Percentiles rank a stretch among this genome's conserved stretches.
These are phyloP conservation scores for Diaporthe aspalathi DNA, from an alignment of 2,329 filamentous ascomycete genomes.

Conservation along the genomic window DNA sequence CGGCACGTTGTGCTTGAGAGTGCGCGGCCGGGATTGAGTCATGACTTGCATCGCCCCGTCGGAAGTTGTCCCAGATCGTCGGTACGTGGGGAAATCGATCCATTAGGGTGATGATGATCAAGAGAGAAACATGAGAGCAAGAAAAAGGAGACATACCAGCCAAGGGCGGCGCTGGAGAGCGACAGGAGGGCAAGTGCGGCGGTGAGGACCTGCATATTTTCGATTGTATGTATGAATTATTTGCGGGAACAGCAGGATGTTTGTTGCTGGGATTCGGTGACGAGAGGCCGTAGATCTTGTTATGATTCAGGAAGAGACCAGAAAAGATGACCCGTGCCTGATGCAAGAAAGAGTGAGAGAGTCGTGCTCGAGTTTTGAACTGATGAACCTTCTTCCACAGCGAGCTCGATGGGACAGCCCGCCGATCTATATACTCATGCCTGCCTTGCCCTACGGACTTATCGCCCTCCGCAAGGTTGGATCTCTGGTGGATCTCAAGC, in stretches of 20 bases:
- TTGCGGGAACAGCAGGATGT: not conserved
- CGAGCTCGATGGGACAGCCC: not conserved
- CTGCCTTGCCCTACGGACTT: not conserved
- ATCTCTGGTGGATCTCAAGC: not conserved
- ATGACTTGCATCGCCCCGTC: slow-evolving; percentile 11
- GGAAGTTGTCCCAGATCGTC: not conserved
- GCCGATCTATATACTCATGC: slow-evolving; percentile 5
- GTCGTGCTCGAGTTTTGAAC: not conserved
- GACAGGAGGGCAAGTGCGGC: slow-evolving; percentile 4
- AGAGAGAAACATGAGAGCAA: not conserved
- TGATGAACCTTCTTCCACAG: not conserved
- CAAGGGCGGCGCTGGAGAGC: slow-evolving; percentile 4
- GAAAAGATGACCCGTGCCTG: not conserved
- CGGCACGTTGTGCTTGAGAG: not conserved
- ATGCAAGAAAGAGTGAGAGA: not conserved
- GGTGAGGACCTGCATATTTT: slow-evolving; percentile 17
- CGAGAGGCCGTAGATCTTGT: not conserved
- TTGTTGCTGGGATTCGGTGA: not conserved
- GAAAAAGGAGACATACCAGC: not conserved
- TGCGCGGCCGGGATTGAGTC: not conserved
- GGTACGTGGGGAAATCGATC: not conserved
- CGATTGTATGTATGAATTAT: not conserved
- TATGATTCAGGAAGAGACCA: not conserved
- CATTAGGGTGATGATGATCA: not conserved
- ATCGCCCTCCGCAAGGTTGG: not conserved